These are phyloP conservation scores for Zygoascus flipseniorum DNA, from an alignment of 805 yeast genomes.

Conservation along the genomic window DNA sequence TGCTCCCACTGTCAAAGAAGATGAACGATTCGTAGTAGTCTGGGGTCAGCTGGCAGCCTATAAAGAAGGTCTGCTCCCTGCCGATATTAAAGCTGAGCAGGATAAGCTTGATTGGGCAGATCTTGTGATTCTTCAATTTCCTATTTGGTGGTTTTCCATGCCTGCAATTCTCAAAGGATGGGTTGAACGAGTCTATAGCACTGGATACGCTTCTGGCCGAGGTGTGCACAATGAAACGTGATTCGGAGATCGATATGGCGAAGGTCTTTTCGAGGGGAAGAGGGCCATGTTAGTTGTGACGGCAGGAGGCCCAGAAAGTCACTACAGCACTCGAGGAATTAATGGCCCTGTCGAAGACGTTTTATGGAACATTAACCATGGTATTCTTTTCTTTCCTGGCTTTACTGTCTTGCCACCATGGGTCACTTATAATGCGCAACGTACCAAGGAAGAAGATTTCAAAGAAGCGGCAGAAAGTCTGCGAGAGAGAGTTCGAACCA, in stretches of 20 bases:
- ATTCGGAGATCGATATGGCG: not conserved
- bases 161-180: constrained; percentile 1
- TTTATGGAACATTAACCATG: not conserved
- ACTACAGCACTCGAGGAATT: not conserved
- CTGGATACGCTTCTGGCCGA: not conserved
- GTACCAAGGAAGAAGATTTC: not conserved
- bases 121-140: not conserved
- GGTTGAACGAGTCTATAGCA: not conserved
- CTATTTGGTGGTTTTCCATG: not conserved
- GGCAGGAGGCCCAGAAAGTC: not conserved
- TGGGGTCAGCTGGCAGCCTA: not conserved
- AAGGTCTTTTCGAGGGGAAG: not conserved
- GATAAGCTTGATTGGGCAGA: constrained; percentile 1
- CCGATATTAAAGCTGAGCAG: not conserved
- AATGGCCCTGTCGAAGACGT: not conserved
- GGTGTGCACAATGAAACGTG: not conserved
- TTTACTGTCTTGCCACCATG: constrained; percentile 1
- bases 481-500: not conserved
- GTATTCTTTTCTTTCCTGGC: not conserved
- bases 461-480: not conserved
- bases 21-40: not conserved
- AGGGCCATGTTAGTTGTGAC: not conserved
- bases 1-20: not conserved
- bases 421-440: not conserved
- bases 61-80: not conserved